phyloP scores from a whole-genome alignment of 2,329 filamentous ascomycete genomes.

The Hyphodiscus sp. region DNA sequence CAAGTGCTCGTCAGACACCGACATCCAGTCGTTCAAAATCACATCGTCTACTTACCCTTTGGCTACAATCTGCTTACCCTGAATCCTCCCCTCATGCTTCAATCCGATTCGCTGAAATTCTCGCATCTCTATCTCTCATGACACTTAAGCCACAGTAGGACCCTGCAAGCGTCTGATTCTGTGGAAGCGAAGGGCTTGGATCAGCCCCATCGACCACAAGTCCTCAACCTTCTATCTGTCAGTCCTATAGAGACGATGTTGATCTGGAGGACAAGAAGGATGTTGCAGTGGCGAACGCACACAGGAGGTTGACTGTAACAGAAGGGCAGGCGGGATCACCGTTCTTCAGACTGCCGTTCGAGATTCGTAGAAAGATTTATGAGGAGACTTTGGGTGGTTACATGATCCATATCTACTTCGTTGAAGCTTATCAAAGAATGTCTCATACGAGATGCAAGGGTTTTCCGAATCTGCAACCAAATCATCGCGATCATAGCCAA shows the following conservation, averaged over 20 bases:
- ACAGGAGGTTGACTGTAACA: background rate
- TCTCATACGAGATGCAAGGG: constrained; percentile 6
- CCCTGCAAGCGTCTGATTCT: too few species aligned
- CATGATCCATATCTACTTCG: constrained; percentile 11
- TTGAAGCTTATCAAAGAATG: constrained; percentile 6
- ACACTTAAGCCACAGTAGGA: too few species aligned
- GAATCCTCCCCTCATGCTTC: too few species aligned
- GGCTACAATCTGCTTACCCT: too few species aligned
- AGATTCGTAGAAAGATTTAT: background rate
- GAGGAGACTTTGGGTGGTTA: constrained; percentile 4
- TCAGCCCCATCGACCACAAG: background rate
- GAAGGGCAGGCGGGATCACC: background rate
- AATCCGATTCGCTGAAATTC: too few species aligned
- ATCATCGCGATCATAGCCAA: background rate
- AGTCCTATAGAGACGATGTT: background rate
- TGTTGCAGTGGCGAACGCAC: background rate
- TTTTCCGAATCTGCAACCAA: background rate
- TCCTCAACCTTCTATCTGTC: background rate
- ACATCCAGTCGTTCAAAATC: too few species aligned
- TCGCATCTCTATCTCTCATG: too few species aligned
- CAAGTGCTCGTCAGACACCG: too few species aligned
- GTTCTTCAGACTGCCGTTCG: background rate
- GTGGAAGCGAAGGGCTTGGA: background rate
- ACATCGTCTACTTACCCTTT: too few species aligned
- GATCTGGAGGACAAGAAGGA: background rate